Conservation (phyloP, 495 filamentous ascomycete species). For the Schizothecium vesticola region DNA sequence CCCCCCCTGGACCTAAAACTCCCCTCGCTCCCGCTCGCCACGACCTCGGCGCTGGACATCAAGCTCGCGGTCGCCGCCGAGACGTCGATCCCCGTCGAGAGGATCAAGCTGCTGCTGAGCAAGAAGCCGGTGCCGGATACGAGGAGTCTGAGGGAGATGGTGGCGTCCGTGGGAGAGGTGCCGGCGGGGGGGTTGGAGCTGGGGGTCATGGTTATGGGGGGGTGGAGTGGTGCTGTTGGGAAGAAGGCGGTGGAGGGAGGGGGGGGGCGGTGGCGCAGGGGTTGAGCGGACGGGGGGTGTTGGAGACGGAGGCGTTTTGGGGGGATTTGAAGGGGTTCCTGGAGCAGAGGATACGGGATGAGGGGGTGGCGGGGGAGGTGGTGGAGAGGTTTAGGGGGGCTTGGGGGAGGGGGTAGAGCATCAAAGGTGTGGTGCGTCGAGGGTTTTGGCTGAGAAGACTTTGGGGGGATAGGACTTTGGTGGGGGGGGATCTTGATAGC, state of each 20-base stretch:
- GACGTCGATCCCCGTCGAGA: conserved; percentile 52
- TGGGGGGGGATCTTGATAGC: neutral
- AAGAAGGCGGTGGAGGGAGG: conserved; percentile 2
- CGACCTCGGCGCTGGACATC: conserved; percentile 65
- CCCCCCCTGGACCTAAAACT: conserved; percentile 58
- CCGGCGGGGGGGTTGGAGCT: conserved; percentile 56
- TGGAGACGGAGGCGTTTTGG: conserved; percentile 80
- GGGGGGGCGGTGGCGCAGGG: conserved; percentile 26
- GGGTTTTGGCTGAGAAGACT: neutral
- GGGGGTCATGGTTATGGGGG: conserved; percentile 80
- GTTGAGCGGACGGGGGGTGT: conserved; percentile 37
- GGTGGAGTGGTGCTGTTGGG: conserved; percentile 14
- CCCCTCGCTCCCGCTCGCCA: conserved; percentile 45
- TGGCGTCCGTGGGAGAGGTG: neutral
- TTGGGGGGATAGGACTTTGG: neutral
- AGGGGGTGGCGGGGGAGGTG: conserved; percentile 58
- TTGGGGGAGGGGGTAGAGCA: conserved; percentile 47
- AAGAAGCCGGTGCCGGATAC: conserved; percentile 75
- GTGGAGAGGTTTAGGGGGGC: conserved; percentile 61
- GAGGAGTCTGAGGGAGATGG: conserved; percentile 57
- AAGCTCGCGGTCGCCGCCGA: conserved; percentile 55
- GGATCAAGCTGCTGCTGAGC: conserved; percentile 75
- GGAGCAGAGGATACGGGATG: conserved; percentile 69
- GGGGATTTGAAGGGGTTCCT: conserved; percentile 76
- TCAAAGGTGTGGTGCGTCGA: no score